Evolutionary conservation across 257 asterid genomes (phyloP).

Genomic region (Cynanchum wilfordii): DNA sequence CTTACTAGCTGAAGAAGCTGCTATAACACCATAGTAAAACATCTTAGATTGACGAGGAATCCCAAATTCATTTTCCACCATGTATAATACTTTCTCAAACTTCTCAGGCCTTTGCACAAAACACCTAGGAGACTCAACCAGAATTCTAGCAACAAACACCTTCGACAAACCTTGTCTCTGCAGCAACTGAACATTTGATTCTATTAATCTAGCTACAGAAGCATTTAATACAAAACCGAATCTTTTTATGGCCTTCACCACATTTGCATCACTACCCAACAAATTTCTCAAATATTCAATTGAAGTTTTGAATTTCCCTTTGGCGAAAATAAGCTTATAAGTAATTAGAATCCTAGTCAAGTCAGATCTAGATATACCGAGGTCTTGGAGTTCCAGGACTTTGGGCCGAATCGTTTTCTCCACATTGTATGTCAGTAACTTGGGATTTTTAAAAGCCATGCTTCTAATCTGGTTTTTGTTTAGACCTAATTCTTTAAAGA

Average conservation of each 20-base stretch:
- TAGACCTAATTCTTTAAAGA: constrained; percentile 24
- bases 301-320: constrained; percentile 7
- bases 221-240: constrained; percentile 4
- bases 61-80: constrained; percentile 21
- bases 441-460: constrained; percentile 5
- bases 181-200: constrained; percentile 11
- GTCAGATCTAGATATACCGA: constrained; percentile 19
- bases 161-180: constrained; percentile 10
- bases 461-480: constrained; percentile 18
- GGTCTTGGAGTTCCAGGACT: constrained; percentile 11
- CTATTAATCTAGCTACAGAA: neutral
- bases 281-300: constrained; percentile 15
- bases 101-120: neutral
- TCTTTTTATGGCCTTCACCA: constrained; percentile 11
- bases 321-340: neutral
- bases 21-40: constrained; percentile 20
- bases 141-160: neutral
- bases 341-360: constrained; percentile 13
- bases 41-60: constrained; percentile 15
- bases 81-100: constrained; percentile 13
- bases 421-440: constrained; percentile 10
- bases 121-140: constrained; percentile 9
- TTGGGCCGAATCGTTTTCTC: constrained; percentile 25
- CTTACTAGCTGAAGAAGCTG: neutral
- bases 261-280: constrained; percentile 15